These are phyloP conservation scores for Umbelopsis isabellina DNA, from an alignment of 192 early-diverging fungal genomes.

Conservation along the genomic window DNA sequence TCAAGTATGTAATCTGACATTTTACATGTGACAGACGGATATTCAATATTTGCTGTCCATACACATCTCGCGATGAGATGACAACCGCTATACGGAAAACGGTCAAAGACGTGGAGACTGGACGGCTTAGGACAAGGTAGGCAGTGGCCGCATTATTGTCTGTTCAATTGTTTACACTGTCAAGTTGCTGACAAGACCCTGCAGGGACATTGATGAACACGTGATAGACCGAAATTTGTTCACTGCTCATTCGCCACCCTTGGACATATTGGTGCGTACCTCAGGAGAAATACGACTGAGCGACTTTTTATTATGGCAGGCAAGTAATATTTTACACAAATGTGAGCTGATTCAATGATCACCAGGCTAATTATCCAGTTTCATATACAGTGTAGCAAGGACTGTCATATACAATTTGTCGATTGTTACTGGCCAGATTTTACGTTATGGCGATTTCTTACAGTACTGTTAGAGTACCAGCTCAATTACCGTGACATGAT, in stretches of 20 bases:
- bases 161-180: background rate
- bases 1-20: background rate
- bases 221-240: conserved; percentile 64
- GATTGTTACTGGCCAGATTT: conserved; percentile 96
- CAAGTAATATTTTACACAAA: background rate
- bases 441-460: conserved; percentile 82
- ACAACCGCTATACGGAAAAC: conserved; percentile 62
- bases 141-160: background rate
- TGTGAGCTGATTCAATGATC: too few species aligned
- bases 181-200: background rate
- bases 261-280: conserved; percentile 92
- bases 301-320: conserved; percentile 96
- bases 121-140: conserved; percentile 47
- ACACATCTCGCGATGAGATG: conserved; percentile 93
- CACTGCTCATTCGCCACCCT: conserved; percentile 63
- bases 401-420: conserved; percentile 86
- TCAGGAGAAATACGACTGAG: conserved; percentile 95
- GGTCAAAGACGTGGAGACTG: conserved; percentile 62
- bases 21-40: conserved; percentile 52
- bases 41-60: conserved; percentile 92
- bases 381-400: conserved; percentile 37
- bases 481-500: conserved; percentile 32
- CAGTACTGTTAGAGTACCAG: conserved; percentile 84
- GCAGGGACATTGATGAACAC: conserved; percentile 67
- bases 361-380: background rate